phyloP scores from a whole-genome alignment of 2,329 filamentous ascomycete species.

The Camillea tinctor region DNA sequence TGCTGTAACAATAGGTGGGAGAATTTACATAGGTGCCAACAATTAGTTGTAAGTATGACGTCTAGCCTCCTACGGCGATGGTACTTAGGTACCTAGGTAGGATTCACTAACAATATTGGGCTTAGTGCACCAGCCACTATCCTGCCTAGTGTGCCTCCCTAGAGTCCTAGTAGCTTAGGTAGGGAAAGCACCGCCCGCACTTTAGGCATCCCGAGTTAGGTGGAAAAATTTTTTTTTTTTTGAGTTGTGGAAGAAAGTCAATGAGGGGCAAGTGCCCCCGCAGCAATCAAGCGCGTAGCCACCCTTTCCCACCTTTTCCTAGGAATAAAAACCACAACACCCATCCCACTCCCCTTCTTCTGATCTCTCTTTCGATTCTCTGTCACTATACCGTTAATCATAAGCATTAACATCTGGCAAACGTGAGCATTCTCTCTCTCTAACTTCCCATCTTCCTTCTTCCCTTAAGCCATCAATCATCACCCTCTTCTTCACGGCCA shows the following conservation, averaged over 20 bases:
- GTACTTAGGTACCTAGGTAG: too few species aligned
- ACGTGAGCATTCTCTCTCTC: constrained; percentile 19
- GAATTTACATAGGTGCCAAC: too few species aligned
- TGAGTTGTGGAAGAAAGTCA: neutral
- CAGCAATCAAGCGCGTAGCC: neutral
- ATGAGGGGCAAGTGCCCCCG: neutral
- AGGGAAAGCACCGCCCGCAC: too few species aligned
- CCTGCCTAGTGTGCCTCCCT: too few species aligned
- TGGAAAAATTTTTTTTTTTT: neutral
- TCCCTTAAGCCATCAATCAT: neutral
- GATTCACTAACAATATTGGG: too few species aligned
- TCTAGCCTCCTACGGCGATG: too few species aligned
- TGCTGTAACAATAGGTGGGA: too few species aligned
- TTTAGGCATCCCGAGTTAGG: too few species aligned
- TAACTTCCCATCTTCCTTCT: constrained; percentile 1
- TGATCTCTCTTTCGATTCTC: constrained; percentile 32
- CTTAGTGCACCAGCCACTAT: too few species aligned
- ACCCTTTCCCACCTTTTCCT: neutral
- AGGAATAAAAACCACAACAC: constrained; percentile 23
- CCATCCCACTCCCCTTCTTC: constrained; percentile 22
- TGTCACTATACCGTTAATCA: constrained; percentile 41
- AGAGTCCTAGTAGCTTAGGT: too few species aligned
- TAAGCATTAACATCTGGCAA: constrained; percentile 38
- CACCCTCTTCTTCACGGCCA: constrained; percentile 9
- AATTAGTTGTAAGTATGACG: too few species aligned